A percentile compares a stretch with the other conserved stretches of the same genome.
phyloP scores from a whole-genome alignment of 2,329 filamentous ascomycete species.

The Coniochaeta hoffmannii region DNA sequence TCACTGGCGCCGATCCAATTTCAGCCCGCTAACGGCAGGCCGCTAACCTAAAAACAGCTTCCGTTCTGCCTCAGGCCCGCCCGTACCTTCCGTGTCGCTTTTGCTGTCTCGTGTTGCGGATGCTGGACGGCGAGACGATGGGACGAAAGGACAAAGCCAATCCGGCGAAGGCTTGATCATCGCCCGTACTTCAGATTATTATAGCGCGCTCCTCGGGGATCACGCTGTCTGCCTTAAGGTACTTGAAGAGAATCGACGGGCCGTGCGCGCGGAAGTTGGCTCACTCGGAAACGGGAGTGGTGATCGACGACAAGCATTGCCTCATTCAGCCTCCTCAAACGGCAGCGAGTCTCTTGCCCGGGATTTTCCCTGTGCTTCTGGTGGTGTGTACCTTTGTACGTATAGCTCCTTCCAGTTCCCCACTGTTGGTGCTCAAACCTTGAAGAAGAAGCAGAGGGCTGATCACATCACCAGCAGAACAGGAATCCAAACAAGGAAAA shows the following conservation, averaged over 20 bases:
- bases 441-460: background rate
- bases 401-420: background rate
- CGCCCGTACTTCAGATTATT: no score
- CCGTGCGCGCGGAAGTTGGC: background rate
- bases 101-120: background rate
- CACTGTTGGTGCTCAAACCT: background rate
- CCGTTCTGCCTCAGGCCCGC: background rate
- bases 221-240: no score
- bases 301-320: conserved; percentile 1
- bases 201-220: no score
- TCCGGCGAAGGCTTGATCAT: no score
- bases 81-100: background rate
- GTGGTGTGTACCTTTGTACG: no score
- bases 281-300: background rate
- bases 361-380: background rate
- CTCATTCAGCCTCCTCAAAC: background rate
- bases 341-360: background rate
- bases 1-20: background rate
- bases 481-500: background rate
- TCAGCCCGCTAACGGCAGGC: background rate
- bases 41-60: background rate
- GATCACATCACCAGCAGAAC: background rate
- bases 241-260: no score
- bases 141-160: background rate
- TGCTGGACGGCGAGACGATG: background rate